Conservation (phyloP, 108 stramenopile species). For the Stephanodiscus triporus region DNA sequence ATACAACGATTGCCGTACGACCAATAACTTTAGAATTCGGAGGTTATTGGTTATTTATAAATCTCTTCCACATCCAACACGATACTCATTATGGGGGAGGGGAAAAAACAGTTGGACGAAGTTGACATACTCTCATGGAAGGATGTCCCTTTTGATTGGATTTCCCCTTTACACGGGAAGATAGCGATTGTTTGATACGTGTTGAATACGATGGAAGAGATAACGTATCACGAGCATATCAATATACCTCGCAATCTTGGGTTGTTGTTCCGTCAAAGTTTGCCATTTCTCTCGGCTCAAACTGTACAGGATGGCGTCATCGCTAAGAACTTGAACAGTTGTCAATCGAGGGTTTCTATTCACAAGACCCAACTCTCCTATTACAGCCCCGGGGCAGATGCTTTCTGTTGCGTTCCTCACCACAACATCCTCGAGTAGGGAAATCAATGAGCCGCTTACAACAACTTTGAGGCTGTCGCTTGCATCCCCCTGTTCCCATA, state of each 20-base stretch:
- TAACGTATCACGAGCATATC: conserved; percentile 73
- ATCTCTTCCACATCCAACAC: too few species aligned
- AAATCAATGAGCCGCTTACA: conserved; percentile 54
- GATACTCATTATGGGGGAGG: too few species aligned
- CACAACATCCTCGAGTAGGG: conserved; percentile 63
- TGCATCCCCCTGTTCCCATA: conserved; percentile 59
- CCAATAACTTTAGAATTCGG: too few species aligned
- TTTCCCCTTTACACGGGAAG: conserved; percentile 64
- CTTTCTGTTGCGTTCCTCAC: conserved; percentile 48
- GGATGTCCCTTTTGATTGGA: too few species aligned
- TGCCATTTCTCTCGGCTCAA: conserved; percentile 54
- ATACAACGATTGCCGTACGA: too few species aligned
- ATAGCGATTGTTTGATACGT: conserved; percentile 64
- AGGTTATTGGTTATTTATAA: too few species aligned
- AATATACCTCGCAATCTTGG: conserved; percentile 57
- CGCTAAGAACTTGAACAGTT: conserved; percentile 55
- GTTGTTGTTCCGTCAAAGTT: conserved; percentile 44
- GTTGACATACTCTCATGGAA: too few species aligned
- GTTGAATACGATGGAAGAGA: conserved; percentile 63
- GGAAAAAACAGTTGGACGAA: too few species aligned
- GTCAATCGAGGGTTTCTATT: conserved; percentile 57
- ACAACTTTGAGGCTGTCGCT: conserved; percentile 69
- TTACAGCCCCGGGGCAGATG: conserved; percentile 45
- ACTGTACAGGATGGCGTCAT: conserved; percentile 64
- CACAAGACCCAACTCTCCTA: conserved; percentile 75